phyloP scores from a whole-genome alignment of 2,329 filamentous ascomycete species.

The Knufia petricola region DNA sequence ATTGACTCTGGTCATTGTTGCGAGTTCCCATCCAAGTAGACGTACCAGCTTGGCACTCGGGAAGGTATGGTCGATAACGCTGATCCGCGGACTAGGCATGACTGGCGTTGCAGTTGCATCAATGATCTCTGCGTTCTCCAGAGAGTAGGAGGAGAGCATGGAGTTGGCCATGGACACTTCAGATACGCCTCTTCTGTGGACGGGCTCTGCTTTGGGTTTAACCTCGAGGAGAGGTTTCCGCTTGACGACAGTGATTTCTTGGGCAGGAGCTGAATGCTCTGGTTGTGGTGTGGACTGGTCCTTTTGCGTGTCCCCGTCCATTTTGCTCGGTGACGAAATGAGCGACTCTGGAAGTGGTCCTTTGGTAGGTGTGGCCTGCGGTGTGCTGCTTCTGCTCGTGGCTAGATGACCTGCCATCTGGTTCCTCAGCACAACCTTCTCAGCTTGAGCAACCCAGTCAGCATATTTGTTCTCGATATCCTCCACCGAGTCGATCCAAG shows the following conservation, averaged over 20 bases:
- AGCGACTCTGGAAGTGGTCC: neutral
- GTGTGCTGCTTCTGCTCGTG: neutral
- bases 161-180: slow-evolving; percentile 23
- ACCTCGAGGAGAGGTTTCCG: slow-evolving; percentile 18
- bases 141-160: slow-evolving; percentile 18
- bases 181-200: slow-evolving; percentile 21
- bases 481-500: slow-evolving; percentile 84
- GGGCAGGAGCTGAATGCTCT: neutral
- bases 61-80: slow-evolving; percentile 21
- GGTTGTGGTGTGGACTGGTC: neutral
- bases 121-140: slow-evolving; percentile 24
- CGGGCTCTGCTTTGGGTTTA: slow-evolving; percentile 11
- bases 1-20: slow-evolving; percentile 10
- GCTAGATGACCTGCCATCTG: slow-evolving; percentile 1
- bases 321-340: neutral
- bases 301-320: neutral
- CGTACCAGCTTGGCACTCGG: slow-evolving; percentile 5
- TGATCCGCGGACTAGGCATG: slow-evolving; percentile 21
- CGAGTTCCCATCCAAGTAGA: slow-evolving; percentile 14
- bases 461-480: slow-evolving; percentile 65
- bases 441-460: slow-evolving; percentile 70
- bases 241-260: neutral
- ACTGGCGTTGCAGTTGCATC: slow-evolving; percentile 21
- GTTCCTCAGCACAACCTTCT: slow-evolving; percentile 60
- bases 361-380: neutral